These are phyloP conservation scores for Fraxinus excelsior DNA, from an alignment of 257 asterid genomes.

Conservation along the genomic window DNA sequence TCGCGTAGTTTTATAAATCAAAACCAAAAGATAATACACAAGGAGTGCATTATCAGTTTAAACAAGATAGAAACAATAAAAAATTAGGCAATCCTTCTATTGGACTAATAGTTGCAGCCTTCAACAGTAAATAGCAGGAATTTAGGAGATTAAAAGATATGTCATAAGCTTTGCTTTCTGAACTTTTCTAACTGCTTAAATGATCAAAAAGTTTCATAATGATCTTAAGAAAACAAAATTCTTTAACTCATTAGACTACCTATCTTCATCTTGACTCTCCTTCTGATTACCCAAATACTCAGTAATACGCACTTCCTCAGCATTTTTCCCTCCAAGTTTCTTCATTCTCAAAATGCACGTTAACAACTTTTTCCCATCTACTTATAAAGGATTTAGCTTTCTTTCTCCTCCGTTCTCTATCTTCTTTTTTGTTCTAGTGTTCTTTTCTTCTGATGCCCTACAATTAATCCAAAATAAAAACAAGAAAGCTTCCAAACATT, in stretches of 20 bases:
- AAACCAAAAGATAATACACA: no score
- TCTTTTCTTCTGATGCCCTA: not conserved
- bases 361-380: no score
- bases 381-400: not conserved
- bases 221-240: not conserved
- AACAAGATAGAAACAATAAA: no score
- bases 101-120: no score
- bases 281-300: not conserved
- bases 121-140: conserved; percentile 6
- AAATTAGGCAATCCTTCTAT: no score
- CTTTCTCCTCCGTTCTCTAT: not conserved
- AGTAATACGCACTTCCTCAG: not conserved
- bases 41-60: no score
- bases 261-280: not conserved
- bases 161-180: not conserved
- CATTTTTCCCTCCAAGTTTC: not conserved
- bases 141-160: not conserved
- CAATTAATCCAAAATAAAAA: no score
- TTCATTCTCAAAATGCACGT: not conserved
- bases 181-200: conserved; percentile 1
- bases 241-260: not conserved
- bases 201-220: not conserved
- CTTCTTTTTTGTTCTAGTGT: not conserved
- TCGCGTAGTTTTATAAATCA: no score
- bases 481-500: not conserved